Conservation (phyloP, 805 yeast species). For the Ogataea degrootiae region DNA sequence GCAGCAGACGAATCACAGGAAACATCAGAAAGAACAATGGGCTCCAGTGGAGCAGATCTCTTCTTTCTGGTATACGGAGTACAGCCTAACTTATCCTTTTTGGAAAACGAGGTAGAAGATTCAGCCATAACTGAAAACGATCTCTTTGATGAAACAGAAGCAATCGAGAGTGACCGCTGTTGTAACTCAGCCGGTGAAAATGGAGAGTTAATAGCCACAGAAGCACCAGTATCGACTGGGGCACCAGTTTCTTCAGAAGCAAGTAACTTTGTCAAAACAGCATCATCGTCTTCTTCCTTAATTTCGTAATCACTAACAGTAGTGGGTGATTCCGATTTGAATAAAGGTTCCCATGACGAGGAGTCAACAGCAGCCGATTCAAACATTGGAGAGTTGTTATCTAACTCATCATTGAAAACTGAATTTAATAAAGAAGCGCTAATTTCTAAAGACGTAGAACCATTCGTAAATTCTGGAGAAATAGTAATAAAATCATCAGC, state of each 20-base stretch:
- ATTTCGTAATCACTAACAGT: slow-evolving; percentile 3
- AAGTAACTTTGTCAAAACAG: not conserved
- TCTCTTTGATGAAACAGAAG: slow-evolving; percentile 12
- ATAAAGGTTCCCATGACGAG: slow-evolving; percentile 54
- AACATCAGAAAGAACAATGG: slow-evolving; percentile 47
- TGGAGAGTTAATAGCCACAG: slow-evolving; percentile 10
- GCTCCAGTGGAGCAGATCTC: slow-evolving; percentile 65
- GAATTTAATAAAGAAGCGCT: slow-evolving; percentile 50
- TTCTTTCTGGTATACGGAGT: slow-evolving; percentile 75
- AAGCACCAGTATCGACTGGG: not conserved
- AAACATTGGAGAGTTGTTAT: slow-evolving; percentile 53
- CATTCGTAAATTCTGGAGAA: slow-evolving; percentile 12
- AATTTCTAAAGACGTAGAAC: slow-evolving; percentile 45
- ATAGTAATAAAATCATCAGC: not conserved
- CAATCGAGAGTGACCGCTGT: not conserved
- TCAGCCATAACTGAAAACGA: slow-evolving; percentile 11
- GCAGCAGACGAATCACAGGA: slow-evolving; percentile 62
- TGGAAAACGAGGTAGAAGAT: slow-evolving; percentile 17
- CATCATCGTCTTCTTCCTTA: not conserved
- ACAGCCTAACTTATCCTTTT: slow-evolving; percentile 69
- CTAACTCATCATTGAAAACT: slow-evolving; percentile 35
- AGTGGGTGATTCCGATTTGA: slow-evolving; percentile 23
- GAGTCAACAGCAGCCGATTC: slow-evolving; percentile 40
- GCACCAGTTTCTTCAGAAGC: not conserved
- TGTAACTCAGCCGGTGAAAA: not conserved